Conservation (phyloP, 1,284 basidiomycete genomes). For the Takashimella koratensis region DNA sequence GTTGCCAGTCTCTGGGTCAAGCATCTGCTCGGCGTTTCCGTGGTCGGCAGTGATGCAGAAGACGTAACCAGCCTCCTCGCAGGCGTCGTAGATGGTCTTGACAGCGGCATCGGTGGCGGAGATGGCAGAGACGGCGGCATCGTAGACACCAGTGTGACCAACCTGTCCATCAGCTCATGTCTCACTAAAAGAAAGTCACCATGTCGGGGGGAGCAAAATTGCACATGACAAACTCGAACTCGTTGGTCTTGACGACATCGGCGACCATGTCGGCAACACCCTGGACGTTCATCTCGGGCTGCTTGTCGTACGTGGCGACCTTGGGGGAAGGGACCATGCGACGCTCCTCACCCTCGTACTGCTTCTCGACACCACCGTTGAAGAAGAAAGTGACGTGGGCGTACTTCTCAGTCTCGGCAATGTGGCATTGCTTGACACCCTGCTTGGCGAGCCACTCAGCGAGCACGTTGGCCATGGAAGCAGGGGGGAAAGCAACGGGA, state of each 20-base stretch:
- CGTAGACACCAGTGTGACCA: conserved; percentile 83
- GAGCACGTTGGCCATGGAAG: conserved; percentile 83
- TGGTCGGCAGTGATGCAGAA: conserved; percentile 86
- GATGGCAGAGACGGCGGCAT: conserved; percentile 82
- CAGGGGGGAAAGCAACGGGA: conserved; percentile 80
- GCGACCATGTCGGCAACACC: conserved; percentile 83
- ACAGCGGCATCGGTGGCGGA: conserved; percentile 78
- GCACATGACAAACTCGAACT: conserved; percentile 87
- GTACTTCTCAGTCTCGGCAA: conserved; percentile 92
- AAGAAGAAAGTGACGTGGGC: conserved; percentile 96
- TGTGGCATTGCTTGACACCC: conserved; percentile 75
- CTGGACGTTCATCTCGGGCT: conserved; percentile 82
- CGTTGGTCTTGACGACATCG: conserved; percentile 64
- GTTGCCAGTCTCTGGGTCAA: conserved; percentile 71
- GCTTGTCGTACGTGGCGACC: conserved; percentile 81
- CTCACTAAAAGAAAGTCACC: conserved; percentile 52
- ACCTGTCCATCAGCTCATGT: conserved; percentile 52
- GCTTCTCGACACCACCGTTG: conserved; percentile 89
- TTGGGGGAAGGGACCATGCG: conserved; percentile 84
- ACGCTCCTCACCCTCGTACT: conserved; percentile 77
- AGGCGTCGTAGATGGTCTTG: conserved; percentile 76
- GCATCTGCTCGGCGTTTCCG: conserved; percentile 81
- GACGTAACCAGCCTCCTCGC: conserved; percentile 76
- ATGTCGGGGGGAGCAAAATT: conserved; percentile 94
- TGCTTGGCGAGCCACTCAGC: conserved; percentile 80